A percentile compares a stretch with the other conserved stretches of the same genome.
Conservation (phyloP, 2,329 filamentous ascomycete genomes). For the Colletotrichum limetticola region DNA sequence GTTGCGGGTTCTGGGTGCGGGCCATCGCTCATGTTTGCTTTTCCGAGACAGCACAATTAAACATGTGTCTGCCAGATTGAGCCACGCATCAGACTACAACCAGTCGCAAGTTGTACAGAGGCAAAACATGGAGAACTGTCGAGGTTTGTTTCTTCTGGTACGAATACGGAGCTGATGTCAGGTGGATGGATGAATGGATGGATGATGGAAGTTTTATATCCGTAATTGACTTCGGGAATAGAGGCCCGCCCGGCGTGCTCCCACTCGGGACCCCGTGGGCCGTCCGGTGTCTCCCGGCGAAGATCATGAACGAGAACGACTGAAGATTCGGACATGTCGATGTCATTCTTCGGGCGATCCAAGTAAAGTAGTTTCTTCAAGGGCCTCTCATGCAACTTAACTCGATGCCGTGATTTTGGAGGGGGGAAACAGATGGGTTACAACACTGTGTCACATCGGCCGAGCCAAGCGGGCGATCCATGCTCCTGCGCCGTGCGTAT, state of each 20-base stretch:
- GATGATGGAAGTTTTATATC: neutral
- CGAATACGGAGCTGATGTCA: no score
- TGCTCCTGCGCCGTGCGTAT: conserved; percentile 5
- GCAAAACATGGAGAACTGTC: neutral
- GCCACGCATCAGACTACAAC: neutral
- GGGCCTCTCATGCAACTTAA: neutral
- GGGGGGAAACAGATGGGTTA: conserved; percentile 21
- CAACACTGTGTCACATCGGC: conserved; percentile 25
- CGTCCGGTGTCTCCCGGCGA: neutral
- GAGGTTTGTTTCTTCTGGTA: neutral
- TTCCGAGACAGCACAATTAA: neutral
- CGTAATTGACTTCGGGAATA: neutral
- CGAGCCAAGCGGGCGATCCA: conserved; percentile 19
- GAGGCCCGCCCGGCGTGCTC: neutral
- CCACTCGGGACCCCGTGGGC: neutral
- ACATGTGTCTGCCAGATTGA: neutral
- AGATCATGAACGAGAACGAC: neutral
- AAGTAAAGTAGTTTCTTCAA: conserved; percentile 5
- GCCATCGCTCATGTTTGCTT: neutral
- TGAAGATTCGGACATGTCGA: neutral
- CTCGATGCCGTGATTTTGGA: neutral
- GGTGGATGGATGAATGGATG: neutral
- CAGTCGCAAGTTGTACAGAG: neutral
- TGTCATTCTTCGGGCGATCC: conserved; percentile 7
- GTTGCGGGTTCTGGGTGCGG: neutral